These are phyloP conservation scores for Trichoderma semiorbis DNA, from an alignment of 2,329 filamentous ascomycete species.

Conservation along the genomic window DNA sequence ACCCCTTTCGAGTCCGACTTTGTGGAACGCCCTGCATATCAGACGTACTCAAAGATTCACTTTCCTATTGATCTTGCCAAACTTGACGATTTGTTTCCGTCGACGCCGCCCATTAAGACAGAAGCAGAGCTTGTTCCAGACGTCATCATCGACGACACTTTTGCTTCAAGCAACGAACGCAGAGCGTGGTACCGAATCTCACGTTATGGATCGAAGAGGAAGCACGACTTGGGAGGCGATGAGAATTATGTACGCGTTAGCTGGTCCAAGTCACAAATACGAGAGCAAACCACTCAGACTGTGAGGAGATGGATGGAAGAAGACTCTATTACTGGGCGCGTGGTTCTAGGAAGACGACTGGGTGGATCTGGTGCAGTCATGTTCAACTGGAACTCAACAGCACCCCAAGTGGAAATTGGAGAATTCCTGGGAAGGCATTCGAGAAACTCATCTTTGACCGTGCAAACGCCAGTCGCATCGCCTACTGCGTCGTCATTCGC, in stretches of 20 bases:
- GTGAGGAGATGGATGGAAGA: constrained; percentile 66
- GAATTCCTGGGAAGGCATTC: constrained; percentile 30
- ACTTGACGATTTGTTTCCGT: constrained; percentile 34
- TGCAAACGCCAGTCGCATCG: constrained; percentile 24
- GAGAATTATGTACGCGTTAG: constrained; percentile 58
- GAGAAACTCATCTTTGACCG: constrained; percentile 26
- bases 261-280: constrained; percentile 55
- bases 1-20: background rate
- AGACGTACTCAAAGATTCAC: constrained; percentile 12
- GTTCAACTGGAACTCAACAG: constrained; percentile 60
- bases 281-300: constrained; percentile 52
- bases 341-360: constrained; percentile 36
- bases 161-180: constrained; percentile 53
- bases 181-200: constrained; percentile 65
- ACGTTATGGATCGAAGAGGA: constrained; percentile 55
- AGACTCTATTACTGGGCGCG: constrained; percentile 55
- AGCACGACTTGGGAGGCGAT: constrained; percentile 54
- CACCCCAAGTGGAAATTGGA: constrained; percentile 47
- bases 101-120: constrained; percentile 23
- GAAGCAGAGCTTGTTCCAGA: constrained; percentile 42
- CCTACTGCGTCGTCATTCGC: constrained; percentile 32
- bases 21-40: background rate
- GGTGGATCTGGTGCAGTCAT: constrained; percentile 44
- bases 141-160: constrained; percentile 49
- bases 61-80: constrained; percentile 35